phyloP scores from a whole-genome alignment of 202 grass and related monocot species.

The Saccharum hybrid region DNA sequence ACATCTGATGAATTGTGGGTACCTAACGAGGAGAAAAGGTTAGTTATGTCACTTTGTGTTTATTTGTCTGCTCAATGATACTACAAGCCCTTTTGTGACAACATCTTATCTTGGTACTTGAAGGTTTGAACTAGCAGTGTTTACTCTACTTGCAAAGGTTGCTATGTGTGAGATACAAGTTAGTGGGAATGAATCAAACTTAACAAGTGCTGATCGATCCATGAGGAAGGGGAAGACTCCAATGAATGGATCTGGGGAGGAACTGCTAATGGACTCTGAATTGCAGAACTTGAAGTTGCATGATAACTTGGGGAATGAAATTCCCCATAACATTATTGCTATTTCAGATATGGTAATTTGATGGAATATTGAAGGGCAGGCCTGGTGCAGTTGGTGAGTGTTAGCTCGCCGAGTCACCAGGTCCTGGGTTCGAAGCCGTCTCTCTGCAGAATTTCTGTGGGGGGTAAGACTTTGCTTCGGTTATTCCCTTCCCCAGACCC shows the following conservation, averaged over 20 bases:
- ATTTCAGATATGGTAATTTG: slow-evolving; percentile 58
- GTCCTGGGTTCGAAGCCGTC: too few species aligned
- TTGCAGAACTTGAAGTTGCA: slow-evolving; percentile 65
- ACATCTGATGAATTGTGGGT: slow-evolving; percentile 95
- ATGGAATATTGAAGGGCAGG: too few species aligned
- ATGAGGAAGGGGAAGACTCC: slow-evolving; percentile 57
- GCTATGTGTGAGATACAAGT: slow-evolving; percentile 63
- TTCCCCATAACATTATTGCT: slow-evolving; percentile 53
- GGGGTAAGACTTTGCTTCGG: too few species aligned
- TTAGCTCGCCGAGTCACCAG: too few species aligned
- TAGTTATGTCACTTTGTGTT: slow-evolving; percentile 39
- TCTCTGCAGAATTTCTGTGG: too few species aligned
- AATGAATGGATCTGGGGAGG: slow-evolving; percentile 49
- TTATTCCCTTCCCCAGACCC: too few species aligned
- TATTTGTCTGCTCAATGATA: slow-evolving; percentile 24
- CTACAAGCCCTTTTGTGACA: slow-evolving; percentile 34
- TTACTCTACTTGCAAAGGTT: slow-evolving; percentile 82
- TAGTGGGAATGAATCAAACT: slow-evolving; percentile 49
- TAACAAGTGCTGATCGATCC: slow-evolving; percentile 43
- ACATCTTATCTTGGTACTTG: slow-evolving; percentile 40
- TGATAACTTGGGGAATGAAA: slow-evolving; percentile 57
- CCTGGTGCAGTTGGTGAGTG: too few species aligned
- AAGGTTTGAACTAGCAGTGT: slow-evolving; percentile 98
- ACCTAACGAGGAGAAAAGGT: slow-evolving; percentile 99
- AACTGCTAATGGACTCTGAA: slow-evolving; percentile 63